A percentile compares a stretch with the other conserved stretches of the same genome.
Conservation (phyloP, 2,329 filamentous ascomycete species). For the Sphaceloma murrayae region DNA sequence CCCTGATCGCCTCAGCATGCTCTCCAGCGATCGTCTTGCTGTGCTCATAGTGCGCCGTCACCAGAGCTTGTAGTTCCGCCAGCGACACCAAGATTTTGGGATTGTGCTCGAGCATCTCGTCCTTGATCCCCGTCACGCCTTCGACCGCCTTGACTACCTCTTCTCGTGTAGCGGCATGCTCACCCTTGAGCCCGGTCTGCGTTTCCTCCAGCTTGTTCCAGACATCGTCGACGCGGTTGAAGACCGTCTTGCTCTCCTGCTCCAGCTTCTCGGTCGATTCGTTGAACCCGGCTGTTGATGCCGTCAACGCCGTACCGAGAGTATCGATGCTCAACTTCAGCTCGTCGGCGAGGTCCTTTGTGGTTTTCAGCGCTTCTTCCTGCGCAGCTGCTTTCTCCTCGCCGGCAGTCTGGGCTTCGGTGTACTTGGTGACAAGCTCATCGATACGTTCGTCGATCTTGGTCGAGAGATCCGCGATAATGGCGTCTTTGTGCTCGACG, state of each 20-base stretch:
- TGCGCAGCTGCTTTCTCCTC: constrained; percentile 66
- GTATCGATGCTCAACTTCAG: constrained; percentile 78
- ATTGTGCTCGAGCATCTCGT: constrained; percentile 70
- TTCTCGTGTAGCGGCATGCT: constrained; percentile 74
- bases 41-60: constrained; percentile 81
- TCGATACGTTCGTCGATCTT: constrained; percentile 69
- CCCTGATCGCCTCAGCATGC: constrained; percentile 36
- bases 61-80: constrained; percentile 72
- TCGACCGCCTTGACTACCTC: constrained; percentile 66
- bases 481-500: constrained; percentile 47
- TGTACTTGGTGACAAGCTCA: constrained; percentile 77
- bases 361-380: constrained; percentile 62
- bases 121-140: constrained; percentile 66
- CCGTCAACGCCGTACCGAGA: constrained; percentile 54
- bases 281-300: constrained; percentile 52
- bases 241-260: constrained; percentile 78
- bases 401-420: constrained; percentile 69
- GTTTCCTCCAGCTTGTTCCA: constrained; percentile 65
- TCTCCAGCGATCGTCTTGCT: constrained; percentile 49
- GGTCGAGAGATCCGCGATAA: constrained; percentile 44
- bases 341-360: constrained; percentile 75
- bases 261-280: constrained; percentile 67
- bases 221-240: constrained; percentile 71
- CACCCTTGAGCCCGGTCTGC: constrained; percentile 61
- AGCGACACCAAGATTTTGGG: constrained; percentile 81